Conservation (phyloP, 805 yeast genomes). For the Wickerhamomyces alni region DNA sequence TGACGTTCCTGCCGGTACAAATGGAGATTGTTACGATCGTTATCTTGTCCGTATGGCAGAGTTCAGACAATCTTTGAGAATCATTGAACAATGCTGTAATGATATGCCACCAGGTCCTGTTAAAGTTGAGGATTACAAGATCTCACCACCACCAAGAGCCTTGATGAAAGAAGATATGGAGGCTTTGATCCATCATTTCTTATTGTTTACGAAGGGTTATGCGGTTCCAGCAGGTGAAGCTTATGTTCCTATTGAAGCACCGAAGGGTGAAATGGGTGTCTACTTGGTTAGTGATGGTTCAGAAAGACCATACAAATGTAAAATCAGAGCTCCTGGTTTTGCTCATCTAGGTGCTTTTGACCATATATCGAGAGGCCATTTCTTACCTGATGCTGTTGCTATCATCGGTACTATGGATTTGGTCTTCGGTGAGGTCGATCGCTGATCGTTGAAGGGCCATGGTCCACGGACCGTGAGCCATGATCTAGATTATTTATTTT, state of each 20-base stretch:
- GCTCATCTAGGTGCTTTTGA: conserved; percentile 88
- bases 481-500: too few relatives aligned
- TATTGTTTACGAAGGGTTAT: conserved; percentile 82
- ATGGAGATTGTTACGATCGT: conserved; percentile 90
- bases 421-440: conserved; percentile 92
- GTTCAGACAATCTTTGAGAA: conserved; percentile 85
- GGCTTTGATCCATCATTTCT: conserved; percentile 83
- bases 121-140: conserved; percentile 85
- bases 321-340: conserved; percentile 92
- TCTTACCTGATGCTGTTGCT: conserved; percentile 88
- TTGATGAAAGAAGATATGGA: conserved; percentile 91
- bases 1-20: conserved; percentile 79
- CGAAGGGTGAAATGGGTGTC: conserved; percentile 94
- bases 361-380: conserved; percentile 79
- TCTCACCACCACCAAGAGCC: conserved; percentile 75
- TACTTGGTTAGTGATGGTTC: conserved; percentile 84
- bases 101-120: conserved; percentile 91
- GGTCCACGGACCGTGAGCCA: too few relatives aligned
- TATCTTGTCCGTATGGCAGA: conserved; percentile 86
- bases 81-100: conserved; percentile 84
- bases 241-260: conserved; percentile 87
- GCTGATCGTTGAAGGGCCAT: conserved; percentile 36
- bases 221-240: conserved; percentile 89
- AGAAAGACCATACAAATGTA: conserved; percentile 88
- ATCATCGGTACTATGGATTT: conserved; percentile 94